phyloP scores from a whole-genome alignment of 2,329 filamentous ascomycete species.

The Talaromyces sp. region DNA sequence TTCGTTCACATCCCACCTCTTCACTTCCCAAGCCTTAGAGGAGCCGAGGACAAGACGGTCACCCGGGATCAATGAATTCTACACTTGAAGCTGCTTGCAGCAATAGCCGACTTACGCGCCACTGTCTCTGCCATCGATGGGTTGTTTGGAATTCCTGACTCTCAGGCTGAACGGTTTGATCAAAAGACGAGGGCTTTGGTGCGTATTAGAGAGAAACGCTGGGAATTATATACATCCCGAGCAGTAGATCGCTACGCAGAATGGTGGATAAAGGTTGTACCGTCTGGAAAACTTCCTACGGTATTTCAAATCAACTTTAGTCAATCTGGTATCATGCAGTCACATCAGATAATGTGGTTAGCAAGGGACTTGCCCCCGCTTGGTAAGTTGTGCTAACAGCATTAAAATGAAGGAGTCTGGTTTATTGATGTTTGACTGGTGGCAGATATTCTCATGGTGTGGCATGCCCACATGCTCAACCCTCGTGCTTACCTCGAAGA shows the following conservation, averaged over 20 bases:
- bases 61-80: no score
- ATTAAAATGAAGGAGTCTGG: no score
- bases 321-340: not conserved
- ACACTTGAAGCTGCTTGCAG: not conserved
- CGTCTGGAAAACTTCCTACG: not conserved
- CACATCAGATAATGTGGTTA: no score
- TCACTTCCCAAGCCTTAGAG: no score
- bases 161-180: not conserved
- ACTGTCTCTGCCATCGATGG: conserved; percentile 51
- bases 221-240: conserved; percentile 5
- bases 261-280: conserved; percentile 4
- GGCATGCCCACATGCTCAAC: conserved; percentile 72
- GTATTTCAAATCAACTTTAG: not conserved
- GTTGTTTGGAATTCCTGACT: conserved; percentile 46
- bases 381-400: no score
- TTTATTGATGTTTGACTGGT: not conserved
- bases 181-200: no score
- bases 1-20: no score
- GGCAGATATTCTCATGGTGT: conserved; percentile 69
- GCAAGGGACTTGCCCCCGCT: conserved; percentile 1
- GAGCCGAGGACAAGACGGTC: no score
- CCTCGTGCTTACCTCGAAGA: conserved; percentile 66
- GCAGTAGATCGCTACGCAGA: conserved; percentile 5
- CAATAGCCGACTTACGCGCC: not conserved
- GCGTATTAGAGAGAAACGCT: conserved; percentile 1